These are phyloP conservation scores for Pichia rugopelliculosa DNA, from an alignment of 805 yeast species.

Conservation along the genomic window DNA sequence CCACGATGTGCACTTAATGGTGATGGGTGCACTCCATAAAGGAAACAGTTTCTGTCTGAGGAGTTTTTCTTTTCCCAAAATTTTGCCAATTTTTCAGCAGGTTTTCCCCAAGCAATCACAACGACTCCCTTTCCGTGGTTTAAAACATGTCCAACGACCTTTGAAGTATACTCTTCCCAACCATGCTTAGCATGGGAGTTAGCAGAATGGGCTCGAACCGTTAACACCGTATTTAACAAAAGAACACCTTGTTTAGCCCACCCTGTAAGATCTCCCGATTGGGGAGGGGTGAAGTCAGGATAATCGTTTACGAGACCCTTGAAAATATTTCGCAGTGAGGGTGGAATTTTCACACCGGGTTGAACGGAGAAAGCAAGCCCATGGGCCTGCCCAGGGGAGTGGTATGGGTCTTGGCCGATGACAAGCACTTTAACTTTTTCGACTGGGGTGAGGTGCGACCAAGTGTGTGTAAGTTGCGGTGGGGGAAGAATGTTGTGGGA, in stretches of 20 bases:
- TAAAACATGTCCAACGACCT: slow-evolving; percentile 36
- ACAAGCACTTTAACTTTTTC: slow-evolving; percentile 67
- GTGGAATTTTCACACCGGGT: slow-evolving; percentile 58
- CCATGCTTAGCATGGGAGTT: slow-evolving; percentile 87
- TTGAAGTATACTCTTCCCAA: slow-evolving; percentile 86
- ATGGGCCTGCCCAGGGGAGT: slow-evolving; percentile 87
- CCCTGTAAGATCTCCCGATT: slow-evolving; percentile 59
- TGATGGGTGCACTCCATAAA: slow-evolving; percentile 86
- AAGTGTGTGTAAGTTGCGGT: slow-evolving; percentile 67
- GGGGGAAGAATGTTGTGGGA: slow-evolving; percentile 65
- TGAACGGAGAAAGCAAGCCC: slow-evolving; percentile 91
- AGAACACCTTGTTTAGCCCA: slow-evolving; percentile 91
- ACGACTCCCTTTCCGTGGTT: slow-evolving; percentile 43
- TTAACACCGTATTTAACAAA: slow-evolving; percentile 77
- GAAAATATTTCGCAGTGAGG: slow-evolving; percentile 80
- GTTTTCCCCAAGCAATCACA: slow-evolving; percentile 55
- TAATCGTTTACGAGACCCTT: slow-evolving; percentile 66
- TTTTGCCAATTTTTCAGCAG: slow-evolving; percentile 34
- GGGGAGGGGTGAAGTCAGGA: slow-evolving; percentile 59
- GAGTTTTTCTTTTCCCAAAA: slow-evolving; percentile 15
- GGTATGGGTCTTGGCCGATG: slow-evolving; percentile 96
- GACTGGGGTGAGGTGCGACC: slow-evolving; percentile 84
- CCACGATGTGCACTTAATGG: slow-evolving; percentile 89
- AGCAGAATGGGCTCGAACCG: slow-evolving; percentile 90
- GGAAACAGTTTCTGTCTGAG: slow-evolving; percentile 35